Percentiles rank a stretch among this genome's conserved stretches.
Conservation (phyloP, 2,329 filamentous ascomycete genomes). For the Fusarium tuaranense region DNA sequence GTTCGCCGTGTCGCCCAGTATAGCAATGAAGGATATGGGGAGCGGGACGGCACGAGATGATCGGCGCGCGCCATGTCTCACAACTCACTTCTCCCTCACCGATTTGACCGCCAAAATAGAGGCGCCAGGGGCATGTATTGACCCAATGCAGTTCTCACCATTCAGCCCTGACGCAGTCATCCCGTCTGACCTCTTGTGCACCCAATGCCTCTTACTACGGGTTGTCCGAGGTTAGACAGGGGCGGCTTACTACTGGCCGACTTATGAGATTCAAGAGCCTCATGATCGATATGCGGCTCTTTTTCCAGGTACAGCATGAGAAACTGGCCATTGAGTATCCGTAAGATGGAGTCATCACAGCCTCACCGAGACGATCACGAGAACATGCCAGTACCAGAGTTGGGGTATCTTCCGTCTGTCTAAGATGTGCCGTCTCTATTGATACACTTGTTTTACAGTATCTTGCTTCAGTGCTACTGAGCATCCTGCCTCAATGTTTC, state of each 20-base stretch:
- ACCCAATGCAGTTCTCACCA: not conserved
- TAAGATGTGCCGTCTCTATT: not conserved
- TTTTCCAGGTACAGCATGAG: not conserved
- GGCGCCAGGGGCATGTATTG: not conserved
- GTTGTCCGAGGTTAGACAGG: not conserved
- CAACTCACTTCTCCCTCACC: not conserved
- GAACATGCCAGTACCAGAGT: slow-evolving; percentile 1
- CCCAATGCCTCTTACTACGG: not conserved
- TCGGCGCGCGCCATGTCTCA: slow-evolving; percentile 10
- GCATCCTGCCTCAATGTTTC: not conserved
- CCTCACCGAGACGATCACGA: not conserved
- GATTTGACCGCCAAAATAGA: not conserved
- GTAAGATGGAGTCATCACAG: not conserved
- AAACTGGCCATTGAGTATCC: not conserved
- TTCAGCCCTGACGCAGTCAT: slow-evolving; percentile 10
- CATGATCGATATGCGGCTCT: not conserved
- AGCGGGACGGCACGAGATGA: slow-evolving; percentile 13
- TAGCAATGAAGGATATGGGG: not conserved
- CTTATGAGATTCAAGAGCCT: not conserved
- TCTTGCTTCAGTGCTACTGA: not conserved
- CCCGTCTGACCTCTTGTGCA: not conserved
- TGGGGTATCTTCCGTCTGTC: slow-evolving; percentile 23
- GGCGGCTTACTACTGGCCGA: not conserved
- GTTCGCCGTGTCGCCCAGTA: not conserved
- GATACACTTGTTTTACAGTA: slow-evolving; percentile 29